Percentiles rank a stretch among this genome's conserved stretches.
These are phyloP conservation scores for Suillus bovinus DNA, from an alignment of 768 basidiomycete genomes.

Conservation along the genomic window DNA sequence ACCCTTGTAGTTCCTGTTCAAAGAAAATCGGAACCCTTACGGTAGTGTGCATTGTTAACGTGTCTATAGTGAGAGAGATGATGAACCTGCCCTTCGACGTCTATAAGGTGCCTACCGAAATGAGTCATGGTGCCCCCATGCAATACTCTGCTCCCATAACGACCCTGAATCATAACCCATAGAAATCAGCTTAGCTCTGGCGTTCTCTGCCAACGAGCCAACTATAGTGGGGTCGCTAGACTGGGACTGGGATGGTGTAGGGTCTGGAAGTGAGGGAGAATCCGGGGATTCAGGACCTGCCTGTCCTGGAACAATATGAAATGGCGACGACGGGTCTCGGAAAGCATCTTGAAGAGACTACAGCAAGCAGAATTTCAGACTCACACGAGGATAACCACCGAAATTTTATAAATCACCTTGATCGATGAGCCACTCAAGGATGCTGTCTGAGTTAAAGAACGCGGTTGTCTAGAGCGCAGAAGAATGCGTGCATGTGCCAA, in stretches of 20 bases:
- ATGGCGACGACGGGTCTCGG: constrained; percentile 65
- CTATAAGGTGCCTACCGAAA: constrained; percentile 56
- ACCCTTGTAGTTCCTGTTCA: not conserved
- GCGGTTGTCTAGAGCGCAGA: not conserved
- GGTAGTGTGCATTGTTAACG: constrained; percentile 76
- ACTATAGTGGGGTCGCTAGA: not conserved
- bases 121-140: constrained; percentile 79
- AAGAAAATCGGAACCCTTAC: constrained; percentile 35
- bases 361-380: not conserved
- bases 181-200: constrained; percentile 41
- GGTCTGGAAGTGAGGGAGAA: constrained; percentile 25
- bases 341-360: constrained; percentile 66
- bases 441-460: not conserved
- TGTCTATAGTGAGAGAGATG: constrained; percentile 45
- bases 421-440: constrained; percentile 28
- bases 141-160: constrained; percentile 79
- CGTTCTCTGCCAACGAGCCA: constrained; percentile 35
- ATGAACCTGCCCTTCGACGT: not conserved
- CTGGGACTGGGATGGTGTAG: not conserved
- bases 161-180: constrained; percentile 61
- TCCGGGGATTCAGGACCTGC: constrained; percentile 62
- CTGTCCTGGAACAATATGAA: constrained; percentile 58
- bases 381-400: not conserved
- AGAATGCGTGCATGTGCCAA: not conserved
- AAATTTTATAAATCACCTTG: constrained; percentile 20